phyloP scores from a whole-genome alignment of 805 yeast genomes.

The Wickerhamiella galacta region DNA sequence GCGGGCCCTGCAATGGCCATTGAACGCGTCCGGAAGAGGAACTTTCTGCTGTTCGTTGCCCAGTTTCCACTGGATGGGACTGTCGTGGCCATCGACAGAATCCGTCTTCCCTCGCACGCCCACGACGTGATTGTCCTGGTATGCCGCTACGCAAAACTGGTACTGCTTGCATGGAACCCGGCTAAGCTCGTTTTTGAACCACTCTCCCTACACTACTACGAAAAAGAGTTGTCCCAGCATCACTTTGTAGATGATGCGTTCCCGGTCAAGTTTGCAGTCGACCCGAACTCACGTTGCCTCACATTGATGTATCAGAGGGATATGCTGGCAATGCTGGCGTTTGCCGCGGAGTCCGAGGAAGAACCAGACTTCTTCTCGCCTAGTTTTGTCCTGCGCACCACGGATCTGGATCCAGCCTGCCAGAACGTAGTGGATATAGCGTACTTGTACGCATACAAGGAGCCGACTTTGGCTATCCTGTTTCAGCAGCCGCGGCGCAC shows the following conservation, averaged over 20 bases:
- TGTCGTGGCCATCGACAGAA: constrained; percentile 37
- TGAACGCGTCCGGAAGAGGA: constrained; percentile 12
- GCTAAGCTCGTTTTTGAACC: constrained; percentile 41
- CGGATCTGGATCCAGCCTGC: constrained; percentile 39
- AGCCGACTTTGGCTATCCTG: constrained; percentile 64
- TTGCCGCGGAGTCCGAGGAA: constrained; percentile 10
- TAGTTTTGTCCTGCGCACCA: constrained; percentile 44
- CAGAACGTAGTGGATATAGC: constrained; percentile 51
- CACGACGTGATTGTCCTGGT: constrained; percentile 48
- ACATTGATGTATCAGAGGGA: constrained; percentile 41
- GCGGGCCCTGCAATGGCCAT: constrained; percentile 8
- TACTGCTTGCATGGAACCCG: constrained; percentile 56
- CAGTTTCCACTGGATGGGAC: constrained; percentile 61
- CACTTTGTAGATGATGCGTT: constrained; percentile 18
- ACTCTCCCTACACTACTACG: constrained; percentile 73
- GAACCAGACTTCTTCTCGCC: constrained; percentile 26
- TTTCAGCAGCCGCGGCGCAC: constrained; percentile 40
- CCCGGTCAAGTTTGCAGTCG: constrained; percentile 36
- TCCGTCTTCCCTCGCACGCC: constrained; percentile 29
- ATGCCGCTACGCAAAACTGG: constrained; percentile 61
- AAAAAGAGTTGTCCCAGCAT: constrained; percentile 34
- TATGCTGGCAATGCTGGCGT: constrained; percentile 39
- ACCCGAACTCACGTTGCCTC: constrained; percentile 39
- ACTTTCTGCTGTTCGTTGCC: constrained; percentile 30
- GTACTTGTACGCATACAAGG: constrained; percentile 57